A percentile compares a stretch with the other conserved stretches of the same genome.
Evolutionary conservation across 495 filamentous ascomycete species (phyloP).

Genomic region (Penicillium salamii): DNA sequence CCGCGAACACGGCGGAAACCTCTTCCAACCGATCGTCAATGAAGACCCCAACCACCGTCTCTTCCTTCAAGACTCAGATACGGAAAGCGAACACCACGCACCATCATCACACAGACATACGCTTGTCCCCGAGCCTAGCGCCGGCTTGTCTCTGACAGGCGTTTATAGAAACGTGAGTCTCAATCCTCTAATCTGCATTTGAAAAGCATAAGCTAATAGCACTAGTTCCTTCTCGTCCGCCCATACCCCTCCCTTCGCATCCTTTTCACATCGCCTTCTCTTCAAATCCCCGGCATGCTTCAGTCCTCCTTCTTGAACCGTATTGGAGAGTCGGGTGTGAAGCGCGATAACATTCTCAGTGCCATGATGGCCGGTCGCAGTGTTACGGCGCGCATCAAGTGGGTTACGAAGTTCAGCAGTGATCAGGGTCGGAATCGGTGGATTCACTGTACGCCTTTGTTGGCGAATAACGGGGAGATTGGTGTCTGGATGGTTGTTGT

Average conservation of each 20-base stretch:
- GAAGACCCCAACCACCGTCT: constrained; percentile 7
- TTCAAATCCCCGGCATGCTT: constrained; percentile 55
- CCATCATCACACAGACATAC: background rate
- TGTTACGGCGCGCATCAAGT: constrained; percentile 63
- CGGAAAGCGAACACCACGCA: constrained; percentile 1
- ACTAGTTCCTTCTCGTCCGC: constrained; percentile 56
- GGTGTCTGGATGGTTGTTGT: constrained; percentile 65
- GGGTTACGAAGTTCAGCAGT: constrained; percentile 44
- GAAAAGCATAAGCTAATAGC: background rate
- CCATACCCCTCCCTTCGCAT: constrained; percentile 59
- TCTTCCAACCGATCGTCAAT: constrained; percentile 29
- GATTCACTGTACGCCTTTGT: constrained; percentile 60
- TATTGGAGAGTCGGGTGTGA: constrained; percentile 50
- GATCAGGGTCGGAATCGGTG: constrained; percentile 50
- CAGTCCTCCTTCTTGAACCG: constrained; percentile 55
- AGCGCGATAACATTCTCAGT: constrained; percentile 52
- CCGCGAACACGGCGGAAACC: constrained; percentile 31
- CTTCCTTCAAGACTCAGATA: constrained; percentile 11
- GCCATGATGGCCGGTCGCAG: constrained; percentile 58
- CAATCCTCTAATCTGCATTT: background rate
- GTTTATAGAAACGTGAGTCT: constrained; percentile 47
- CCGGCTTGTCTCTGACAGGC: constrained; percentile 26
- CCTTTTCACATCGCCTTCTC: constrained; percentile 59
- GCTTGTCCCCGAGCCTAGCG: background rate
- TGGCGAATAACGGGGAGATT: constrained; percentile 54